Percentiles rank a stretch among this genome's conserved stretches.
phyloP scores from a whole-genome alignment of 169 alveolate species.

The Amoebophrya sp. region DNA sequence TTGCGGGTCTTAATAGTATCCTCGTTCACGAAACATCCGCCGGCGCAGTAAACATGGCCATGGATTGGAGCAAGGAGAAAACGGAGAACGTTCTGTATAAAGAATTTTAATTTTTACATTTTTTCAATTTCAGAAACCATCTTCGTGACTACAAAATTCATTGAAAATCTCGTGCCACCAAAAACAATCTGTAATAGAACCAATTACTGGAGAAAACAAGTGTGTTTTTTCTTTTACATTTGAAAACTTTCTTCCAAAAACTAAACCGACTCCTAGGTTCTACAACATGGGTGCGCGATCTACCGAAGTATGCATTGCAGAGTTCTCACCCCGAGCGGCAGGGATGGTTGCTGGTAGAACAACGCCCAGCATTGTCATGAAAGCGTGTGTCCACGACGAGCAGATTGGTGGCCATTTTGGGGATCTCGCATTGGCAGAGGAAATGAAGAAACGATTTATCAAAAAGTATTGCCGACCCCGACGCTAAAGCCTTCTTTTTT shows the following conservation, averaged over 20 bases:
- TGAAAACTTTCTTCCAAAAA: no score
- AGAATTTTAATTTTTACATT: not conserved
- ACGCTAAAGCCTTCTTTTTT: no score
- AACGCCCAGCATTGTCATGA: not conserved
- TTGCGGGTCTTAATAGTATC: not conserved
- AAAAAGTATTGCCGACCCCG: not conserved
- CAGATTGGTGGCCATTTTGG: not conserved
- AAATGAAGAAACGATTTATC: conserved; percentile 14
- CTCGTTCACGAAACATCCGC: not conserved
- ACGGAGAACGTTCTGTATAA: not conserved
- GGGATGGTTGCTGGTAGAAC: not conserved
- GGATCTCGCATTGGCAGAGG: not conserved
- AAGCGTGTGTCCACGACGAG: not conserved
- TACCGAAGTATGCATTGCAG: not conserved
- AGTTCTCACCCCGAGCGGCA: not conserved
- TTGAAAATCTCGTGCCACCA: no score
- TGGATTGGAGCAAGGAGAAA: not conserved
- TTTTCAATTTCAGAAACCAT: not conserved
- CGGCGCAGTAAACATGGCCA: not conserved
- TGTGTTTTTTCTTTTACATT: no score
- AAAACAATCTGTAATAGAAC: no score
- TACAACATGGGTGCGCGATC: conserved; percentile 12
- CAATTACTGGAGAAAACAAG: no score
- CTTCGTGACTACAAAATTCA: no score
- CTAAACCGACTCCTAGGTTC: not conserved